Conservation (phyloP, 495 filamentous ascomycete genomes). For the Lichenothelia convexa region DNA sequence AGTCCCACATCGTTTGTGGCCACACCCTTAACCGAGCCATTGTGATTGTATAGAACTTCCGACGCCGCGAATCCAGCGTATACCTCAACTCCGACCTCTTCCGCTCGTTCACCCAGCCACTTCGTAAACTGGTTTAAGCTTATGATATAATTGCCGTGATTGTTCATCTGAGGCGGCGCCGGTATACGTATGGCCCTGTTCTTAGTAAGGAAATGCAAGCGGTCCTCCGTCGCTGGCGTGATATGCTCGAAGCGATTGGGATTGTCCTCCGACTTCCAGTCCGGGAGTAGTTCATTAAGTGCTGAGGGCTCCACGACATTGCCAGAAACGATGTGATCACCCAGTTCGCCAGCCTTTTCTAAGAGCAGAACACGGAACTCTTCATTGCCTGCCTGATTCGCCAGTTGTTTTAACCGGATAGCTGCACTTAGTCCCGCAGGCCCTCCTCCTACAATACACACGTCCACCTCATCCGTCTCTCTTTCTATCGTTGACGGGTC, state of each 20-base stretch:
- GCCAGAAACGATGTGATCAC: constrained; percentile 87
- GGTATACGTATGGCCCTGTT: constrained; percentile 60
- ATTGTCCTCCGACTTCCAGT: constrained; percentile 82
- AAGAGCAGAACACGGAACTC: constrained; percentile 84
- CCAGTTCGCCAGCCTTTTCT: constrained; percentile 90
- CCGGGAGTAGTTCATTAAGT: constrained; percentile 76
- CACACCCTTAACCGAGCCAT: constrained; percentile 83
- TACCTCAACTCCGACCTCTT: constrained; percentile 95
- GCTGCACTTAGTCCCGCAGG: constrained; percentile 84
- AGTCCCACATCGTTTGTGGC: constrained; percentile 92
- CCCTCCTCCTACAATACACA: constrained; percentile 90
- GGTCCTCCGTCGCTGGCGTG: constrained; percentile 65
- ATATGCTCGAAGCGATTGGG: constrained; percentile 64
- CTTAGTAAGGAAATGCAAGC: constrained; percentile 92
- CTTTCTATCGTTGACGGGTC: constrained; percentile 59
- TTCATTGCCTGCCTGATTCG: constrained; percentile 88
- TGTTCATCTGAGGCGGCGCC: constrained; percentile 91
- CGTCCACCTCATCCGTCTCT: constrained; percentile 85
- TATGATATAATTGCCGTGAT: constrained; percentile 93
- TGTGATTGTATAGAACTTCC: constrained; percentile 71
- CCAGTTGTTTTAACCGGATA: constrained; percentile 88
- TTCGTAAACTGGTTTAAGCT: constrained; percentile 85
- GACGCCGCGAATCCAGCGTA: constrained; percentile 92
- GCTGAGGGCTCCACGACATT: constrained; percentile 87
- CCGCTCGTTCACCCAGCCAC: constrained; percentile 87